Evolutionary conservation across 2,329 filamentous ascomycete species (phyloP), one percentile per base, ranked within the genome.

Genomic region (Pyricularia sp.): DNA sequence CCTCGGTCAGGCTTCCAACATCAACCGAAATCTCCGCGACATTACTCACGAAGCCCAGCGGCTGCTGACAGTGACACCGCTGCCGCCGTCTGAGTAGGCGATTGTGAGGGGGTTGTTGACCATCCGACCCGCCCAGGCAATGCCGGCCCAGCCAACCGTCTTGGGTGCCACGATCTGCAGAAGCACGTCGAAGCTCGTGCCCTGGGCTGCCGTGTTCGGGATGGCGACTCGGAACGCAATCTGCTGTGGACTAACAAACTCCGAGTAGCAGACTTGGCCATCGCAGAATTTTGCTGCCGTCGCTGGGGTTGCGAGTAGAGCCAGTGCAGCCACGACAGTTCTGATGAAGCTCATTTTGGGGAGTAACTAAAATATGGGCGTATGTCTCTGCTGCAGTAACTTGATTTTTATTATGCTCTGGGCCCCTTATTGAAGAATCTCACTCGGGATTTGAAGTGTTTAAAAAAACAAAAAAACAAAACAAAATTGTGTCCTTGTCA

Each of bases 81-180:
- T 72, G 22, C 69, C 71, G 26, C 70, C 74, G 68, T 75, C 77
- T 31, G 75, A 69, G 76, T 76, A 78, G 10, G 72, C 75, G 26
- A 78, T 67, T 1, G 75, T 74, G 19, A 78, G 69, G 10, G 77
- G 77, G 64, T 77, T 75, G 69, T 78, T 77, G 31, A 74, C 72
- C 77, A 78, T 78, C 59, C 71, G 70, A 8, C 77, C 77, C 33
- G 75, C 76, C 76, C 76, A 78, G 3, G 75, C 73, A 31, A 78
- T 71, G 3, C 72, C 76, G 0, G 76, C 76, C 77, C 77, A 78
- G 22, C 76, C 76, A 66, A 75, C 73, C 6, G 71, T 69, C 65
- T 72, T 75, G 24, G 77, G 76, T 1, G 77, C 77, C 1, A 74
- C 70, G 44, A 78, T 75, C 65, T 76, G 75, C 19, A 78, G 61